Evolutionary conservation across 2,329 filamentous ascomycete species (phyloP).

Genomic region (Ophiostoma sp.): DNA sequence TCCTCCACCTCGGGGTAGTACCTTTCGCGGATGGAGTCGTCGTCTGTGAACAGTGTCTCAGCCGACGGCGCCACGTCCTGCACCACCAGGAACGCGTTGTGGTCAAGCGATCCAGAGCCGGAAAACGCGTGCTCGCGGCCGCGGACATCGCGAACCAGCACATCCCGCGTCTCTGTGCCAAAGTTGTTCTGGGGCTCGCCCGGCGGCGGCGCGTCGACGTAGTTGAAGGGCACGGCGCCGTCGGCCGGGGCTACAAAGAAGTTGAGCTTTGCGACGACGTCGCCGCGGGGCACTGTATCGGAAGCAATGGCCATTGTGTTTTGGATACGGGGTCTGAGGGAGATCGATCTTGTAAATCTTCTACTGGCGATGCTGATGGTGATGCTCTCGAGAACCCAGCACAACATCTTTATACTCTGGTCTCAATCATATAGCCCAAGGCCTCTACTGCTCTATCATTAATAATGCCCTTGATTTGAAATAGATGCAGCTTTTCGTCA

Average conservation of each 20-base stretch:
- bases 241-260: constrained; percentile 61
- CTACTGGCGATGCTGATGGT: neutral
- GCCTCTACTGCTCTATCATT: neutral
- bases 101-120: constrained; percentile 31
- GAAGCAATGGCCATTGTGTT: neutral
- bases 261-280: constrained; percentile 57
- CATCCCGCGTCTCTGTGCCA: constrained; percentile 43
- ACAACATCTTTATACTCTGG: neutral
- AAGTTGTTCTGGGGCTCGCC: constrained; percentile 64
- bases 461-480: constrained; percentile 6
- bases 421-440: neutral
- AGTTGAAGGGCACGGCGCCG: constrained; percentile 57
- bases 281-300: constrained; percentile 47
- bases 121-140: constrained; percentile 50
- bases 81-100: constrained; percentile 62
- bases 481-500: neutral
- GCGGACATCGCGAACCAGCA: constrained; percentile 67
- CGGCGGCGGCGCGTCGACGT: constrained; percentile 58
- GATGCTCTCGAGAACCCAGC: neutral
- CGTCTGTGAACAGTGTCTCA: constrained; percentile 59
- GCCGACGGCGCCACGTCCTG: constrained; percentile 52
- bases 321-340: neutral
- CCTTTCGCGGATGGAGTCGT: constrained; percentile 59
- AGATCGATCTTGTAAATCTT: neutral
- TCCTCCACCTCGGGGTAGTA: constrained; percentile 85